phyloP scores from a whole-genome alignment of 2,329 filamentous ascomycete species.

The Paracorniculantispora psalliotae region DNA sequence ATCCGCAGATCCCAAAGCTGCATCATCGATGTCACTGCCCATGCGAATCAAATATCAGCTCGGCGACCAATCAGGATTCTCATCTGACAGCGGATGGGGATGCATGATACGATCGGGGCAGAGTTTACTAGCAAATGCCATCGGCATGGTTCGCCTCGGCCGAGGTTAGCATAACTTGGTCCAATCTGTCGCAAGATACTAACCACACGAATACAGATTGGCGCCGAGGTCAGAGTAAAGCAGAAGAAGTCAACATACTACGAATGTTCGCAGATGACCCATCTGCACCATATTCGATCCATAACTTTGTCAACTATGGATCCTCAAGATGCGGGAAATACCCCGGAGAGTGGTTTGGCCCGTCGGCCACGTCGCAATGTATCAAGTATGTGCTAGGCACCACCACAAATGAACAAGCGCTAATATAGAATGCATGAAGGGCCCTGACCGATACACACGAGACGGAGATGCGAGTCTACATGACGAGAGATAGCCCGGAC shows the following conservation, averaged over 20 bases:
- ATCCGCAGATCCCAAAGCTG: slow-evolving; percentile 67
- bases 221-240: slow-evolving; percentile 56
- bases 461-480: slow-evolving; percentile 71
- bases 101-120: slow-evolving; percentile 99
- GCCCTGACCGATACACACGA: slow-evolving; percentile 66
- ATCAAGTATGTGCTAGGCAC: slow-evolving; percentile 64
- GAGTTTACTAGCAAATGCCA: slow-evolving; percentile 81
- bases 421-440: slow-evolving; percentile 39
- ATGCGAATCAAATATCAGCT: slow-evolving; percentile 81
- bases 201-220: slow-evolving; percentile 52
- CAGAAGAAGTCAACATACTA: slow-evolving; percentile 66
- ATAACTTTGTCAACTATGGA: slow-evolving; percentile 87
- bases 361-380: slow-evolving; percentile 90
- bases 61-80: slow-evolving; percentile 74
- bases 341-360: slow-evolving; percentile 97
- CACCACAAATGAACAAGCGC: background rate
- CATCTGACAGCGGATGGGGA: slow-evolving; percentile 93
- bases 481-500: slow-evolving; percentile 83
- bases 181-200: background rate
- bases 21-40: slow-evolving; percentile 69
- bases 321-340: slow-evolving; percentile 86
- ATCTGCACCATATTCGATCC: slow-evolving; percentile 85
- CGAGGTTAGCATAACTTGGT: slow-evolving; percentile 55
- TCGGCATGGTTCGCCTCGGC: slow-evolving; percentile 68
- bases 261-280: slow-evolving; percentile 84